Base-by-base conservation (phyloP, 768 basidiomycete species). In the Cubamyces sp. region DNA sequence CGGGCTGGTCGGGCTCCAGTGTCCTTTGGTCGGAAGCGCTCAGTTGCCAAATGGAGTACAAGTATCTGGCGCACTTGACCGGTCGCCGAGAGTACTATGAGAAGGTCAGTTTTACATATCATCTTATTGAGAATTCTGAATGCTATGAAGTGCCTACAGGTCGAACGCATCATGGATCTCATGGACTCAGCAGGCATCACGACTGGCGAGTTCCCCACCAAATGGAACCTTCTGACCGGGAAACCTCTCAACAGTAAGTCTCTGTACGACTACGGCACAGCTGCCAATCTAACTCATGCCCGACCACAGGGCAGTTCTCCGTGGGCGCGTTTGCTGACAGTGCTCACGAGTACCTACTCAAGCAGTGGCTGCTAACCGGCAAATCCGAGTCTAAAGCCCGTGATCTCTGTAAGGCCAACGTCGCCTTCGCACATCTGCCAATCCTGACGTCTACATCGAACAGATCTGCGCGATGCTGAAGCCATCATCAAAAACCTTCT, bases 21-120 rank as follows among this genome's bases (percentile, higher is more conserved):
- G 69, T 79, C 11, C 73, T 90, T 18, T 73, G 64, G 66, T 89
- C 95, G 0, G 95, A 97, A 73, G 86, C 91, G 23, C 88, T 86
- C 7, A 93, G 84, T 53, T 79, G 91, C 61, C 93, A 96, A 69
- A 74, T 98, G 60, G 96, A 97, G 73, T 92, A 94, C 73, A 84
- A 88, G 64, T 96, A 96, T 67, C 83, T 98, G 4, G 89, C 91
- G 1, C 87, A 92, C 65, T 73, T 90, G 14, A 95, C 92, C 0
- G 91, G 90, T 0, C 86, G 90, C 54, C 77, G 79, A 41, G 78
- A 78, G 42, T 88, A 89, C 69, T 82, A 80, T 64, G 78, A 84
- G 54, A 80, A 81, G 56, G 88, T 87, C 64, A 16, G 82, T 46
- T 11, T 7, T 34, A 9, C 5, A 11, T 11, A 9, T 7, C 34